Evolutionary conservation across 179 eudicot genomes (phyloP), one percentile per base, ranked within the genome.

Genomic region (Beta lomatogona): DNA sequence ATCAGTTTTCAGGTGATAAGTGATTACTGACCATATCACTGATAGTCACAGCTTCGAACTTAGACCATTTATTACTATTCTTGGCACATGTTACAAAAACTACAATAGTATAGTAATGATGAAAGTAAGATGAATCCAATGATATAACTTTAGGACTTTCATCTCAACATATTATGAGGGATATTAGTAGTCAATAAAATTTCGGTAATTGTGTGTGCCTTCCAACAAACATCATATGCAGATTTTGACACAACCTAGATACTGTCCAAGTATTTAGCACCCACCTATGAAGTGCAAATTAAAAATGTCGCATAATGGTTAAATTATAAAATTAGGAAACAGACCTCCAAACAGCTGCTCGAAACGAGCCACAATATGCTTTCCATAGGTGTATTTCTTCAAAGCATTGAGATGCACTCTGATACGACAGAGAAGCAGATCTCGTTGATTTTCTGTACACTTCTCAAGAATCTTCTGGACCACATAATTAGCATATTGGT

Each of bases 351-450:
- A 85, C 16, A 87, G 83, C 75, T 85, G 90, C 86, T 87, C 90
- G 76, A 87, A 87, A 46, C 97, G 96, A 87, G 97, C 89, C 67
- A 91, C 98, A 13, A 93, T 94, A 78, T 94, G 98, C 84, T 94
- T 94, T 77, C 98, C 98, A 46, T 94, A 93, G 67, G 98, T 94
- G 80, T 95, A 93, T 85, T 95, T 95, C 91, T 89, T 93, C 92
- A 95, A 86, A 75, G 93, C 93, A 77, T 85, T 77, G 76, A 92
- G 86, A 86, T 95, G 97, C 75, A 87, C 84, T 77, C 83, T 87
- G 77, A 95, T 91, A 63, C 92, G 91, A 75, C 72, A 82, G 63
- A 92, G 91, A 80, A 94, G 84, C 73, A 81, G 71, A 69, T 94
- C 96, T 80, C 94, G 83, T 73, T 93, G 98, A 69, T 75, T 86